These are phyloP conservation scores for Aspergillus kassunensis DNA, from an alignment of 495 filamentous ascomycete genomes.

Conservation along the genomic window DNA sequence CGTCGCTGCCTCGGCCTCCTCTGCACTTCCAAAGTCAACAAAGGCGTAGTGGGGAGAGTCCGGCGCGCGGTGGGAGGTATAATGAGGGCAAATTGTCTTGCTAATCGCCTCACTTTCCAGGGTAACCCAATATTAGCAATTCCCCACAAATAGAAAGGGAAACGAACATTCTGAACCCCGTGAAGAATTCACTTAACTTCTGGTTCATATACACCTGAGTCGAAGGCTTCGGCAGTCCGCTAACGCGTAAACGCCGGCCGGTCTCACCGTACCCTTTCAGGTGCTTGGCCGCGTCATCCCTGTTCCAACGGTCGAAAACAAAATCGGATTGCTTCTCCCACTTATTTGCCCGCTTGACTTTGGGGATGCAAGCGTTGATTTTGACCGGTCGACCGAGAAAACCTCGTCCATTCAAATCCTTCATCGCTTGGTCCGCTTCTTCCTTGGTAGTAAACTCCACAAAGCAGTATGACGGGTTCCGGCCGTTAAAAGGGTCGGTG, in stretches of 20 bases:
- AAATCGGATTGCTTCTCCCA: background rate
- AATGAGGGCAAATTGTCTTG: background rate
- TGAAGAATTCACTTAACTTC: background rate
- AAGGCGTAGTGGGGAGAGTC: background rate
- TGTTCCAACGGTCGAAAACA: background rate
- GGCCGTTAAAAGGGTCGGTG: background rate
- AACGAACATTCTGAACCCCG: background rate
- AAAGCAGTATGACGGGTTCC: conserved; percentile 2
- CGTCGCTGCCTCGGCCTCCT: background rate
- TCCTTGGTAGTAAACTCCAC: background rate
- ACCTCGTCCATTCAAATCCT: background rate
- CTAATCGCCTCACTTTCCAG: background rate
- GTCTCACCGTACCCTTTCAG: background rate
- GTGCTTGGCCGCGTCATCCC: background rate
- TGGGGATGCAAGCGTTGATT: background rate
- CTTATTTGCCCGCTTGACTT: background rate
- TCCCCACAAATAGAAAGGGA: background rate
- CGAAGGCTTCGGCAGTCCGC: background rate
- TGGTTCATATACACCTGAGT: background rate
- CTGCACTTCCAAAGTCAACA: background rate
- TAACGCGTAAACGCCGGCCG: background rate
- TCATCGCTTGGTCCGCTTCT: background rate
- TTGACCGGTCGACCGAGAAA: background rate
- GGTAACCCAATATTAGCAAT: background rate
- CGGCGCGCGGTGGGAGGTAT: background rate